Base-by-base conservation (phyloP, 139 green algal species). In the Ulvella scutata region DNA sequence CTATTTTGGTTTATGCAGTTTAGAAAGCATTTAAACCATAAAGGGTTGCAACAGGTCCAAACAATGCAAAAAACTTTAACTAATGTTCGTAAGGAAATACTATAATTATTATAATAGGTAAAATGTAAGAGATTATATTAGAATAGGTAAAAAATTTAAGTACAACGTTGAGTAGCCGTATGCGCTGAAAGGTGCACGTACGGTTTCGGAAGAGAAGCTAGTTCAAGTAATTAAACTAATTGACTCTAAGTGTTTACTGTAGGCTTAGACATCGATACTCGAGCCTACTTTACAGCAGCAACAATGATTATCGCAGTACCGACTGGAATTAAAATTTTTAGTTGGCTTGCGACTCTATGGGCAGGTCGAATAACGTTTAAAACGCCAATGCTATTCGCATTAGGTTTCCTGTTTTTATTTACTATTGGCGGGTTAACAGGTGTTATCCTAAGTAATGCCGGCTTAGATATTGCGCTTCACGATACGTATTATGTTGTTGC, bases 251-350 rank as follows among this genome's bases (percentile, higher is more conserved):
- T 89, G 85, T 89, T 85, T 61, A 89, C 85, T 43, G 85, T 89
- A 43, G 85, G 82, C 39, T 77, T 90, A 61, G 84, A 90, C 72
- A 79, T 90, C 40, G 84, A 92, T 79, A 89, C 87, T 38, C 78
- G 82, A 72, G 84, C 84, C 4, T 90, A 89, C 61, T 92, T 92
- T 83, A 90, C 87, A 36, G 84, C 79, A 72, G 85, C 84, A 60
- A 89, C 87, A 73, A 88, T 92, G 81, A 90, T 90, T 89, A 90
- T 92, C 80, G 85, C 81, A 60, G 81, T 92, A 61, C 87, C 85
- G 74, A 89, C 85, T 31, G 84, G 85, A 74, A 88, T 87, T 75
- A 88, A 89, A 82, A 85, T 86, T 72, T 88, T 91, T 76, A 87
- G 79, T 79, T 90, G 85, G 83, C 83, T 90, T 80, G 81, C 81